Base-by-base conservation (phyloP, 495 filamentous ascomycete species). In the Xylaria longipes region DNA sequence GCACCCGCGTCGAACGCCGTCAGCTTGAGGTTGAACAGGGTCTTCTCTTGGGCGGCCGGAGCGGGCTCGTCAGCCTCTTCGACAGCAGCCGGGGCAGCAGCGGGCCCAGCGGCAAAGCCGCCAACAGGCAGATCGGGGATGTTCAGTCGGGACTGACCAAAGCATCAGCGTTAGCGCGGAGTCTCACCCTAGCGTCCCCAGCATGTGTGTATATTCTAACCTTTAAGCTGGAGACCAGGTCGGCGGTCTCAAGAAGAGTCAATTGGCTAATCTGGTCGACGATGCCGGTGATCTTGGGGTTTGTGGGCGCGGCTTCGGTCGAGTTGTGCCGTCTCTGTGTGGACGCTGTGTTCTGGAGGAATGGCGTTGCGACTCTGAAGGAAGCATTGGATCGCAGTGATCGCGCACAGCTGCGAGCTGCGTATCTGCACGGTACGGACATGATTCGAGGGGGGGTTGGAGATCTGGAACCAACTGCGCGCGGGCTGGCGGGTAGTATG, bases 251-350 rank as follows among this genome's bases (percentile, higher is more conserved):
- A 76, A 99, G 83, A 69, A 99, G 86, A 25, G 94, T 99, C 88
- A 99, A 92, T 90, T 94, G 90, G 83, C 94, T 95, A 79, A 99
- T 98, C 82, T 98, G 94, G 82, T 98, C 96, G 70, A 99, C 96
- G 76, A 99, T 98, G 63, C 87, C 88, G 64, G 89, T 75, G 75
- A 99, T 96, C 87, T 98, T 98, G 35, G 96, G 93, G 82, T 91
- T 94, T 69, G 87, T 81, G 25, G 87, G 79, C 68, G 87, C 87
- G 67, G 88, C 86, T 65, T 91, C 89, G 69, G 92, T 92, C 64
- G 93, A 91, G 80, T 91, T 88, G 88, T 90, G 91, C 86, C 93
- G 85, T 79, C 90, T 86, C 69, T 74, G 75, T 69, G 77, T 74
- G 61, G 77, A 75, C 54, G 82, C 78, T 70, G 78, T 78, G 75